Evolutionary conservation across 2,329 filamentous ascomycete genomes (phyloP).

Genomic region (Aspergillus amoenus): DNA sequence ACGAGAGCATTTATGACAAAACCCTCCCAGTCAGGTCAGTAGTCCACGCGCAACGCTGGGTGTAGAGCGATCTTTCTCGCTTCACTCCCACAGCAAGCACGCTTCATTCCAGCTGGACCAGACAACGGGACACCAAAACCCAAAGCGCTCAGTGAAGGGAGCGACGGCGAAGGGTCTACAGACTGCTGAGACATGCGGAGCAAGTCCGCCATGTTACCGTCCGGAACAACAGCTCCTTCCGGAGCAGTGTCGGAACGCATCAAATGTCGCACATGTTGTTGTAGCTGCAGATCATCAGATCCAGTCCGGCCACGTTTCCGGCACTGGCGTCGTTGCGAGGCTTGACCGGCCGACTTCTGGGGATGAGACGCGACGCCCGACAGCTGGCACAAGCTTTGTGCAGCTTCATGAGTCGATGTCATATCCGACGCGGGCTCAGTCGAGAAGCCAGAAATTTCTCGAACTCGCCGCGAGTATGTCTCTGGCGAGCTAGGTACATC

Average conservation of each 20-base stretch:
- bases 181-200: conserved; percentile 30
- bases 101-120: conserved; percentile 40
- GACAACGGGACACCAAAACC: conserved; percentile 29
- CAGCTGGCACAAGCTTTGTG: conserved; percentile 42
- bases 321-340: conserved; percentile 25
- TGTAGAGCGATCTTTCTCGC: conserved; percentile 36
- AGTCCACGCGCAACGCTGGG: conserved; percentile 33
- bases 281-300: conserved; percentile 39
- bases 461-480: conserved; percentile 26
- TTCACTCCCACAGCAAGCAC: conserved; percentile 42
- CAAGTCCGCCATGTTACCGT: conserved; percentile 32
- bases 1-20: neutral
- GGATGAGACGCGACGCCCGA: conserved; percentile 32
- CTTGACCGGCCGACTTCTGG: conserved; percentile 12
- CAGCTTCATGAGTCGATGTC: conserved; percentile 35
- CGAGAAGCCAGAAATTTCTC: conserved; percentile 38
- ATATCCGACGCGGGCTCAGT: conserved; percentile 32
- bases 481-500: conserved; percentile 39
- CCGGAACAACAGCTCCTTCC: conserved; percentile 30
- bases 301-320: conserved; percentile 43
- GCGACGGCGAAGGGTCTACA: conserved; percentile 14
- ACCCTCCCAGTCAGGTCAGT: conserved; percentile 21
- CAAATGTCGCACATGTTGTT: conserved; percentile 40
- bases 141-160: conserved; percentile 21
- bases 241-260: conserved; percentile 29